Evolutionary conservation across 345 rosid genomes (phyloP).

Genomic region (Euphorbia pulcherrima): DNA sequence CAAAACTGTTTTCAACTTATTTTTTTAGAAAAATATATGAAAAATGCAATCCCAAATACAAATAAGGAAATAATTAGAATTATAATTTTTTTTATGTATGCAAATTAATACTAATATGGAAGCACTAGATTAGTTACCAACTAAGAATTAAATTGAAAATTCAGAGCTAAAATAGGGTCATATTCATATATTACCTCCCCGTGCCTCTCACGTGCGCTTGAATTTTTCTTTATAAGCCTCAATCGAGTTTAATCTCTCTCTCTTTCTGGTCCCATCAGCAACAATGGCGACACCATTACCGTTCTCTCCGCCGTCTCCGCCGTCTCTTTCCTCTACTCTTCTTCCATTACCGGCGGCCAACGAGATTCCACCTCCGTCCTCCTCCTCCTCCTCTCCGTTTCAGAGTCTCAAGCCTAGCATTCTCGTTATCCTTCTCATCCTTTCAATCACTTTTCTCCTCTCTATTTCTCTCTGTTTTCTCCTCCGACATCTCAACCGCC

Average conservation of each 20-base stretch:
- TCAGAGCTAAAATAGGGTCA: too few species aligned
- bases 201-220: constrained; percentile 6
- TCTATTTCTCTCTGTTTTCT: constrained; percentile 68
- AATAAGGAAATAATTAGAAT: too few species aligned
- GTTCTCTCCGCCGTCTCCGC: neutral
- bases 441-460: constrained; percentile 49
- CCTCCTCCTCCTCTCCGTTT: constrained; percentile 22
- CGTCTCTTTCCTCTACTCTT: constrained; percentile 23
- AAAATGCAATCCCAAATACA: too few species aligned
- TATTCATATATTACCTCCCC: neutral
- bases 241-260: neutral
- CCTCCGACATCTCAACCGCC: constrained; percentile 68
- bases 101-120: too few species aligned
- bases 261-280: neutral
- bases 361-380: neutral
- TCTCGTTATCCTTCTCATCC: constrained; percentile 50
- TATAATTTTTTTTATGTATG: too few species aligned
- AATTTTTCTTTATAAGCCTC: neutral
- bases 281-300: neutral
- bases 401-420: constrained; percentile 60
- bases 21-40: too few species aligned
- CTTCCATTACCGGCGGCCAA: constrained; percentile 3
- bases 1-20: too few species aligned
- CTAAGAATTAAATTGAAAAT: neutral
- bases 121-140: neutral